Conservation (phyloP, 805 yeast species). For the Hagleromyces aurorensis region DNA sequence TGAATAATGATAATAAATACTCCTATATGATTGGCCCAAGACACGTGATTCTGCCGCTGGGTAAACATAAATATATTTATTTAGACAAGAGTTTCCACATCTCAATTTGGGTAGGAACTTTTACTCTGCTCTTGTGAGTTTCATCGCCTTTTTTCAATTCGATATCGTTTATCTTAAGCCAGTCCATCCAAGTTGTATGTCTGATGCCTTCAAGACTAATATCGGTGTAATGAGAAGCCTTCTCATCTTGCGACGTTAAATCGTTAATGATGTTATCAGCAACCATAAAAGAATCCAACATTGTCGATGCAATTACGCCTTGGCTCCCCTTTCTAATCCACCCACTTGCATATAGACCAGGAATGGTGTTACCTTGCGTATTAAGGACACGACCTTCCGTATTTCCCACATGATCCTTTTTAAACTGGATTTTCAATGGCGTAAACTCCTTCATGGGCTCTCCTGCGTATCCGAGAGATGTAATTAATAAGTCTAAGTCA, state of each 20-base stretch:
- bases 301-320: conserved; percentile 88
- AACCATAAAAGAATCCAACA: conserved; percentile 73
- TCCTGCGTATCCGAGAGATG: conserved; percentile 81
- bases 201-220: conserved; percentile 8
- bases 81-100: conserved; percentile 6
- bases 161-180: conserved; percentile 19
- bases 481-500: conserved; percentile 58
- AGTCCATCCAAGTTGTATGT: conserved; percentile 28
- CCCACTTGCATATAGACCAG: conserved; percentile 71
- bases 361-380: conserved; percentile 16
- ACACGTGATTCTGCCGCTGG: no score
- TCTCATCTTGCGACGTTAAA: conserved; percentile 23
- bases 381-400: conserved; percentile 37
- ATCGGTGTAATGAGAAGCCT: no score
- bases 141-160: conserved; percentile 18
- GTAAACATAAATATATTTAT: no score
- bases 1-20: no score
- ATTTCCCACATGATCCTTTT: conserved; percentile 42
- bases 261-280: conserved; percentile 61
- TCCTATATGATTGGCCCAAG: no score
- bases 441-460: conserved; percentile 51
- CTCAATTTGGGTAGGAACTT: conserved; percentile 12
- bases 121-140: conserved; percentile 12
- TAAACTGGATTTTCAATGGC: conserved; percentile 43
- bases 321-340: conserved; percentile 85